These are phyloP conservation scores for Aschersonia sp. DNA, from an alignment of 2,329 filamentous ascomycete species.

Conservation along the genomic window DNA sequence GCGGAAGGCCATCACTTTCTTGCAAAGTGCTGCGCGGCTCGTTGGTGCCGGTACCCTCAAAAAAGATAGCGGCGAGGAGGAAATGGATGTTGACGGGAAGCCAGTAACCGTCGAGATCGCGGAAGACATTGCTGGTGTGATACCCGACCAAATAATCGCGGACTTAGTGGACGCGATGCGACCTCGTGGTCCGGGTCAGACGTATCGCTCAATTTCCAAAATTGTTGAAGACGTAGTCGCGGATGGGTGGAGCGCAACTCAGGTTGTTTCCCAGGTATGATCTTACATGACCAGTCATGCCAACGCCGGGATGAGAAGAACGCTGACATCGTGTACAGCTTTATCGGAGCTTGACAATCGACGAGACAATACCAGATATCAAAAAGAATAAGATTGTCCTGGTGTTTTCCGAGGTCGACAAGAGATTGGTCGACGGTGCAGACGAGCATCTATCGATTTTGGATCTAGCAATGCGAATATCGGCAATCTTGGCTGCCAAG, in stretches of 20 bases:
- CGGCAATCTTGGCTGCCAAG: slow-evolving; percentile 47
- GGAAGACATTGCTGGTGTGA: slow-evolving; percentile 92
- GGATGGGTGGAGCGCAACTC: slow-evolving; percentile 91
- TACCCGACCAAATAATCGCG: slow-evolving; percentile 63
- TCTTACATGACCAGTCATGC: slow-evolving; percentile 4
- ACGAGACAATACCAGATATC: slow-evolving; percentile 68
- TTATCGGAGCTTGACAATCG: slow-evolving; percentile 69
- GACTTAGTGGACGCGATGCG: slow-evolving; percentile 61
- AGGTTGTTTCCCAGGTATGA: slow-evolving; percentile 65
- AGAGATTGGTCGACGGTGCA: slow-evolving; percentile 82
- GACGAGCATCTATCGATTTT: slow-evolving; percentile 90
- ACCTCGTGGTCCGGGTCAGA: slow-evolving; percentile 46
- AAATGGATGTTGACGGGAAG: slow-evolving; percentile 46
- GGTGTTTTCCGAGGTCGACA: slow-evolving; percentile 88
- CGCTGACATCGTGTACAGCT: slow-evolving; percentile 32
- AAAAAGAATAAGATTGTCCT: slow-evolving; percentile 86
- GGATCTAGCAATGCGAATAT: slow-evolving; percentile 72
- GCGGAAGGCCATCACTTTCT: slow-evolving; percentile 86
- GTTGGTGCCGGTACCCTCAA: slow-evolving; percentile 51
- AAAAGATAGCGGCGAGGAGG: slow-evolving; percentile 34
- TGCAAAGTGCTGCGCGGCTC: slow-evolving; percentile 86
- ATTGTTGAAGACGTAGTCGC: slow-evolving; percentile 85
- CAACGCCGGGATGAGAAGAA: slow-evolving; percentile 1
- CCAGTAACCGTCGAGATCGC: slow-evolving; percentile 64
- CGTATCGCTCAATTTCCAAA: slow-evolving; percentile 62